Conservation (phyloP, 2,329 filamentous ascomycete species). For the Colletotrichum tanaceti region DNA sequence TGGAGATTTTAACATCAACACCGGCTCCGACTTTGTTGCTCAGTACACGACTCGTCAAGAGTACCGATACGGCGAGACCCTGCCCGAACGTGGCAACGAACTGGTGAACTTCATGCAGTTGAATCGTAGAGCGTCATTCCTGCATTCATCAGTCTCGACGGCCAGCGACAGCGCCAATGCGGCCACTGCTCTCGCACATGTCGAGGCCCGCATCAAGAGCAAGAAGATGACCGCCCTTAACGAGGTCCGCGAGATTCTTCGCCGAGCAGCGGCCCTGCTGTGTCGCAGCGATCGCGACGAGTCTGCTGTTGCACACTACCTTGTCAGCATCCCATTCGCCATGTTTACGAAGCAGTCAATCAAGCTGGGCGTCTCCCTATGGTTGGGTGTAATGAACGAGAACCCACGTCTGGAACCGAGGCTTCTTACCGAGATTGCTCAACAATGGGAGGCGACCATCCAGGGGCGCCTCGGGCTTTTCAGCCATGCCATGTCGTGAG, state of each 20-base stretch:
- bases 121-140: slow-evolving; percentile 63
- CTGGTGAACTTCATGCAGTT: slow-evolving; percentile 71
- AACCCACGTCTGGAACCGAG: slow-evolving; percentile 89
- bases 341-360: slow-evolving; percentile 96
- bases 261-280: slow-evolving; percentile 85
- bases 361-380: slow-evolving; percentile 93
- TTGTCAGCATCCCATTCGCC: slow-evolving; percentile 92
- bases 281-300: slow-evolving; percentile 82
- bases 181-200: slow-evolving; percentile 74
- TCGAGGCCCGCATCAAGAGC: slow-evolving; percentile 77
- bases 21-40: slow-evolving; percentile 93
- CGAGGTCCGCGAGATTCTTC: slow-evolving; percentile 83
- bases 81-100: slow-evolving; percentile 75
- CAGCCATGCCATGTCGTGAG: slow-evolving; percentile 73
- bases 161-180: slow-evolving; percentile 68
- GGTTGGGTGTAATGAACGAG: slow-evolving; percentile 97
- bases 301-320: slow-evolving; percentile 82
- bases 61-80: slow-evolving; percentile 86
- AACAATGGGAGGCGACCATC: slow-evolving; percentile 90
- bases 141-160: slow-evolving; percentile 61
- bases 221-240: slow-evolving; percentile 77
- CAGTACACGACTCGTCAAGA: slow-evolving; percentile 98
- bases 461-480: slow-evolving; percentile 85
- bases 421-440: slow-evolving; percentile 85
- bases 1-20: slow-evolving; percentile 82